Evolutionary conservation across 208 protist species (phyloP).

Genomic region (Leishmania major): DNA sequence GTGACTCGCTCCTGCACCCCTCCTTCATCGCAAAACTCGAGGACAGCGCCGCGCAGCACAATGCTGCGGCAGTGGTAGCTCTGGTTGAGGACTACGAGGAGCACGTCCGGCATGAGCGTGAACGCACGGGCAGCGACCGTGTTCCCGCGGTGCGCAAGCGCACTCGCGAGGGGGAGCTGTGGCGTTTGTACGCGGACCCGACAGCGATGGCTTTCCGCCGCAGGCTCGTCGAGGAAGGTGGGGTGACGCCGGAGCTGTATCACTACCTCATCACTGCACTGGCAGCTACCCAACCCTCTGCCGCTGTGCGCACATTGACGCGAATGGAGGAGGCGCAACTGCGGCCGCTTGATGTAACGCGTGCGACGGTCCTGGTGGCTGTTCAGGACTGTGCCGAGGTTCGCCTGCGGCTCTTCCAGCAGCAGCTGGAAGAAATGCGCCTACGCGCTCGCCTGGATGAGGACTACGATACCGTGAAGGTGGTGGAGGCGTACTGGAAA

Average conservation of each 20-base stretch:
- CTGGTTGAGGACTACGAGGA: slow-evolving; percentile 67
- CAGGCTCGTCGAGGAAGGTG: slow-evolving; percentile 52
- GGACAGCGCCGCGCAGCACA: slow-evolving; percentile 38
- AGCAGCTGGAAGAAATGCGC: slow-evolving; percentile 60
- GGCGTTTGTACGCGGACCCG: slow-evolving; percentile 56
- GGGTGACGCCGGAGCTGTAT: slow-evolving; percentile 85
- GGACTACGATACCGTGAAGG: slow-evolving; percentile 55
- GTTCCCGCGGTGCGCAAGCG: slow-evolving; percentile 3
- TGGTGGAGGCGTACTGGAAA: slow-evolving; percentile 85
- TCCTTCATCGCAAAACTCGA: slow-evolving; percentile 53
- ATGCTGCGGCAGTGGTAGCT: slow-evolving; percentile 40
- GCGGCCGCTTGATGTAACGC: slow-evolving; percentile 74
- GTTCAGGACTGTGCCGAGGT: slow-evolving; percentile 44
- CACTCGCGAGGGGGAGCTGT: slow-evolving; percentile 49
- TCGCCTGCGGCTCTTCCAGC: slow-evolving; percentile 59
- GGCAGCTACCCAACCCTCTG: slow-evolving; percentile 51
- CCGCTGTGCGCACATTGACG: slow-evolving; percentile 72
- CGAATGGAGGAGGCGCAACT: slow-evolving; percentile 71
- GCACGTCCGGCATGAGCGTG: slow-evolving; percentile 47
- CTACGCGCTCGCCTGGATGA: slow-evolving; percentile 49
- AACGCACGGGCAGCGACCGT: slow-evolving; percentile 18
- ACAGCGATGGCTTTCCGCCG: slow-evolving; percentile 58
- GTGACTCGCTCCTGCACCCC: slow-evolving; percentile 77
- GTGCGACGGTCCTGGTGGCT: slow-evolving; percentile 60
- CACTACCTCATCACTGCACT: slow-evolving; percentile 86